A percentile compares a stretch with the other conserved stretches of the same genome.
These are phyloP conservation scores for Seminavis robusta DNA, from an alignment of 108 stramenopile genomes.

Conservation along the genomic window DNA sequence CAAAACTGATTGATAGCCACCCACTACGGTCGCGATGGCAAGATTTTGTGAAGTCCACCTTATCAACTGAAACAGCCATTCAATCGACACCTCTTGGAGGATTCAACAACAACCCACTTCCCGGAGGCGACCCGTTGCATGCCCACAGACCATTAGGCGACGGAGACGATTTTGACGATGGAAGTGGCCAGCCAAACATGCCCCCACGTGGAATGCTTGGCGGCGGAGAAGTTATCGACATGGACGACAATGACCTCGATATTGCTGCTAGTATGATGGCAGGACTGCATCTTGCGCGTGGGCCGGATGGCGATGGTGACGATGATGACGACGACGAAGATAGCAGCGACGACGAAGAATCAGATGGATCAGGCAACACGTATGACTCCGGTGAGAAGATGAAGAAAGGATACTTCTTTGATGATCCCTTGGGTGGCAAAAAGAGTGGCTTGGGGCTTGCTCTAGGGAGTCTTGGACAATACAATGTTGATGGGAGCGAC, in stretches of 20 bases:
- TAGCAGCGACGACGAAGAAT: constrained; percentile 25
- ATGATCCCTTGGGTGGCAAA: constrained; percentile 64
- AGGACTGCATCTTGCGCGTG: constrained; percentile 51
- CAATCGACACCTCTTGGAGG: constrained; percentile 87
- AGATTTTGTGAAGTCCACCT: constrained; percentile 60
- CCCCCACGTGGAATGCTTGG: constrained; percentile 51
- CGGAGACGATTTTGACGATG: constrained; percentile 44
- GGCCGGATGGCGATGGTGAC: constrained; percentile 9
- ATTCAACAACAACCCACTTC: constrained; percentile 18
- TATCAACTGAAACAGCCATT: constrained; percentile 75
- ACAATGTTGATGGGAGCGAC: neutral
- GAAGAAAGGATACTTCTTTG: constrained; percentile 52
- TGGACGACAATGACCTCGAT: constrained; percentile 88
- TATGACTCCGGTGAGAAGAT: constrained; percentile 30
- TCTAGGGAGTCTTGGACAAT: constrained; percentile 12
- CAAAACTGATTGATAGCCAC: constrained; percentile 38
- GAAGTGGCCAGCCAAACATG: constrained; percentile 25
- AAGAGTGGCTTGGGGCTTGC: constrained; percentile 18
- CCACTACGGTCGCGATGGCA: constrained; percentile 64
- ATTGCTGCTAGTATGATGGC: constrained; percentile 90
- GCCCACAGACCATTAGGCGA: constrained; percentile 51
- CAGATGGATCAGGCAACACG: constrained; percentile 19
- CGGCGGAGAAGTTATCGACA: constrained; percentile 64
- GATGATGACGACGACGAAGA: constrained; percentile 26
- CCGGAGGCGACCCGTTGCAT: constrained; percentile 30